Conservation (phyloP, 306 rosid genomes). For the Alnus rubra region DNA sequence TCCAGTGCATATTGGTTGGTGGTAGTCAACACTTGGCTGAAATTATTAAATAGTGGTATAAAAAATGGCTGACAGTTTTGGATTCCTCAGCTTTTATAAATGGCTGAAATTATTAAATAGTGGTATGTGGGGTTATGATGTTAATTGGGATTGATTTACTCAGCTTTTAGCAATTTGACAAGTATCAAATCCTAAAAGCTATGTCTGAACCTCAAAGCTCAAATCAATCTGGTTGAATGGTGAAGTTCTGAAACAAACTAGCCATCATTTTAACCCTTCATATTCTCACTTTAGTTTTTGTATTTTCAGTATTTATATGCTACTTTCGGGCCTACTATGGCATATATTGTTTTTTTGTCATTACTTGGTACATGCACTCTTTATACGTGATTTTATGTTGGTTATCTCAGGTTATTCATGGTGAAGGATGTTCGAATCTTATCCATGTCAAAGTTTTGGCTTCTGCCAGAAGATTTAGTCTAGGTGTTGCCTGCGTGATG, state of each 20-base stretch:
- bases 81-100: no score
- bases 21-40: not conserved
- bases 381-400: no score
- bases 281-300: not conserved
- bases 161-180: not conserved
- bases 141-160: not conserved
- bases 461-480: no score
- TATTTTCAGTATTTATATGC: not conserved
- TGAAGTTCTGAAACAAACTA: not conserved
- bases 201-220: not conserved
- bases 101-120: no score
- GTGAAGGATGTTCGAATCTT: no score
- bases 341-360: no score
- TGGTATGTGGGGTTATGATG: not conserved
- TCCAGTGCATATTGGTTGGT: not conserved
- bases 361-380: no score
- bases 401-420: no score
- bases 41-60: not conserved
- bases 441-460: no score
- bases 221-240: not conserved
- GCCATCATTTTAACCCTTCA: not conserved
- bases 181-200: not conserved
- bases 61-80: no score
- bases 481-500: no score
- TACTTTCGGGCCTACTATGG: no score